phyloP scores from a whole-genome alignment of 164 flowering plant species.

The Nymphaea colorata region DNA sequence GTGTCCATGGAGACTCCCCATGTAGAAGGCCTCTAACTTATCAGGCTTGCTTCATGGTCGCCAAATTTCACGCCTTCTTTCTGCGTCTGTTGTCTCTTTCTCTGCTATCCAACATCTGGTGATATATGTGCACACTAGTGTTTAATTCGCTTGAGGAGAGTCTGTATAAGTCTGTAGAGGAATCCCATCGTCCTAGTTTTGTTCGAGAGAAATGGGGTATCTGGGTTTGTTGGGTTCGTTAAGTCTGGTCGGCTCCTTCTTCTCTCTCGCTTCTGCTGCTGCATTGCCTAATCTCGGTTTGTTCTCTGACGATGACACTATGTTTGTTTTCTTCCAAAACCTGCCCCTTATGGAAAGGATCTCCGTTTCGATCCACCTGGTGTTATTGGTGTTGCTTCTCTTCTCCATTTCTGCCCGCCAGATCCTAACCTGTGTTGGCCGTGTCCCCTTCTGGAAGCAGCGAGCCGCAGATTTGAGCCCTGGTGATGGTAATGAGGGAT shows the following conservation, averaged over 20 bases:
- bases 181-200: conserved; percentile 8
- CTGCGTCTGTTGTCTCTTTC: background rate
- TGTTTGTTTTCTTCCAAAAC: conserved; percentile 15
- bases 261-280: background rate
- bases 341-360: conserved; percentile 51
- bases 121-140: background rate
- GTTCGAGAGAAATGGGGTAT: conserved; percentile 8
- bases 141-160: background rate
- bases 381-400: conserved; percentile 41
- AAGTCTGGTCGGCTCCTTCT: background rate
- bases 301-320: background rate
- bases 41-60: background rate
- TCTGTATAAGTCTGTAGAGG: background rate
- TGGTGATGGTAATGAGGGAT: conserved; percentile 17
- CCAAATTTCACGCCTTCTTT: background rate
- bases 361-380: conserved; percentile 52
- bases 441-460: conserved; percentile 45
- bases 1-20: background rate
- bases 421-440: conserved; percentile 38
- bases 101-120: conserved; percentile 1
- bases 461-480: conserved; percentile 21
- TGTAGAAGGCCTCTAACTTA: background rate
- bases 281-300: background rate
- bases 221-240: background rate
- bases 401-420: conserved; percentile 48